Evolutionary conservation across 2,329 filamentous ascomycete genomes (phyloP).

Genomic region (Hansfordia pulvinata): DNA sequence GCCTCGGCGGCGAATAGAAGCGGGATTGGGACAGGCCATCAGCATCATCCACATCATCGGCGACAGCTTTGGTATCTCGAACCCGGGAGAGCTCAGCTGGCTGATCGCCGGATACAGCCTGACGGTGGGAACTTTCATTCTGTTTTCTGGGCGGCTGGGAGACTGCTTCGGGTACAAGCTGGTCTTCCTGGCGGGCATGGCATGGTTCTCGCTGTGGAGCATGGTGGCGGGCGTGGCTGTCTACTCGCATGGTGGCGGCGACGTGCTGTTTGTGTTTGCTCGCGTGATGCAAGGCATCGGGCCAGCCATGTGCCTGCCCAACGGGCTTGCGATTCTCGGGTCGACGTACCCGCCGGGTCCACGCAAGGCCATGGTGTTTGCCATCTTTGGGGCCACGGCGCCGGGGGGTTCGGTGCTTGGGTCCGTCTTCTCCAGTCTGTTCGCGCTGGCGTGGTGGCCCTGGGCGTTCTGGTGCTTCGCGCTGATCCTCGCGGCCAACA

Average conservation of each 20-base stretch:
- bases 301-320: constrained; percentile 37
- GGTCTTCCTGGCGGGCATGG: constrained; percentile 31
- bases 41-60: constrained; percentile 28
- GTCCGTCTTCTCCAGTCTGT: constrained; percentile 12
- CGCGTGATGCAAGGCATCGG: constrained; percentile 34
- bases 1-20: constrained; percentile 8
- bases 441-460: constrained; percentile 14
- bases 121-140: constrained; percentile 34
- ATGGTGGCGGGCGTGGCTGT: constrained; percentile 27
- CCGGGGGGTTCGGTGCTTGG: constrained; percentile 16
- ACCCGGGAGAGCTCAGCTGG: constrained; percentile 28
- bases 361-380: constrained; percentile 18
- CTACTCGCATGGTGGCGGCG: constrained; percentile 15
- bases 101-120: constrained; percentile 31
- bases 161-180: constrained; percentile 34
- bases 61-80: constrained; percentile 21
- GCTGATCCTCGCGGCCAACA: constrained; percentile 10
- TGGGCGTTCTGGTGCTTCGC: constrained; percentile 17
- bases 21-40: constrained; percentile 15
- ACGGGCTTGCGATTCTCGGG: constrained; percentile 37
- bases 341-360: constrained; percentile 25
- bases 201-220: constrained; percentile 34
- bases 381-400: constrained; percentile 18
- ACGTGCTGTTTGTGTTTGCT: constrained; percentile 22
- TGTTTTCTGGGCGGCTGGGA: constrained; percentile 31